These are phyloP conservation scores for Dictyophora rubrovolvata DNA, from an alignment of 768 basidiomycete genomes.

Conservation along the genomic window DNA sequence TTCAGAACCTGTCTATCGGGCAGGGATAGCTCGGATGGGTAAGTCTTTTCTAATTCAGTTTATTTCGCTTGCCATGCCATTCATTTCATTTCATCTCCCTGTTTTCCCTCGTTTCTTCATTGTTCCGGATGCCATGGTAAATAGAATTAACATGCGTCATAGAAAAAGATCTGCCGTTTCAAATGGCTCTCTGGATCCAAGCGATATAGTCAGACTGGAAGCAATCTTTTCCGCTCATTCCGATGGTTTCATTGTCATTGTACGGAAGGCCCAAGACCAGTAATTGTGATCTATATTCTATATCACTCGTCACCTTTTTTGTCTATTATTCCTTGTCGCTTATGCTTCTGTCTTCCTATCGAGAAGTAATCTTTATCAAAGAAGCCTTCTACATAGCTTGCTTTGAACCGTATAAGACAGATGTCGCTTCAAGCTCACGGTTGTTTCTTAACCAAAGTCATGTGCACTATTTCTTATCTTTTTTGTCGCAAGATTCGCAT, in stretches of 20 bases:
- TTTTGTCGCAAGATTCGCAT: neutral
- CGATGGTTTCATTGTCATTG: conserved; percentile 72
- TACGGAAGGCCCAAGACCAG: conserved; percentile 34
- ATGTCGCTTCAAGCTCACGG: neutral
- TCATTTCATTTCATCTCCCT: neutral
- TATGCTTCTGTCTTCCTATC: neutral
- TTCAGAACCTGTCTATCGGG: conserved; percentile 50
- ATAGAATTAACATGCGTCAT: neutral
- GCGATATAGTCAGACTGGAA: conserved; percentile 37
- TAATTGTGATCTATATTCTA: neutral
- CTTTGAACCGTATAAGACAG: neutral
- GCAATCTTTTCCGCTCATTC: conserved; percentile 82
- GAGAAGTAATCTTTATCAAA: neutral
- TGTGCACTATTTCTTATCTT: neutral
- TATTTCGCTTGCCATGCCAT: neutral
- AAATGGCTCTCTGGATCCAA: neutral
- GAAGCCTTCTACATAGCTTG: neutral
- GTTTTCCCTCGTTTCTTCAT: neutral
- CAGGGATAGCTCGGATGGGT: conserved; percentile 30
- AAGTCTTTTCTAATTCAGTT: neutral
- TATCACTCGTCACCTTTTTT: neutral
- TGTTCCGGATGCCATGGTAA: neutral
- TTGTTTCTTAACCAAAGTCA: neutral
- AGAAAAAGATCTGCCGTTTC: neutral
- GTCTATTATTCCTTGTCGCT: neutral